Conservation (phyloP, 108 stramenopile species). For the Aurantiochytrium sp. region DNA sequence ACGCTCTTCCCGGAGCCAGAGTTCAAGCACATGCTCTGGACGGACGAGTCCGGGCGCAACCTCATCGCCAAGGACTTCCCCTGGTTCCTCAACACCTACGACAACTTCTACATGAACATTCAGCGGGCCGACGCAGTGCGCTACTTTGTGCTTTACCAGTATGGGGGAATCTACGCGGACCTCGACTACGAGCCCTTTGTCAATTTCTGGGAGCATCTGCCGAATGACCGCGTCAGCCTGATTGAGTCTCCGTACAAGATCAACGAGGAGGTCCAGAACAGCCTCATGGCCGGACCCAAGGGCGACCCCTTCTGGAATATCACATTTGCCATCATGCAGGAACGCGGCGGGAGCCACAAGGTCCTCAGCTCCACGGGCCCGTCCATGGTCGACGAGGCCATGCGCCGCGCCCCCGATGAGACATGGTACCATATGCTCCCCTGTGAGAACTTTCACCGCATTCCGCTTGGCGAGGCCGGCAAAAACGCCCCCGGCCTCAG, state of each 20-base stretch:
- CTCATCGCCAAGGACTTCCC: slow-evolving; percentile 41
- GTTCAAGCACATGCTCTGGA: slow-evolving; percentile 42
- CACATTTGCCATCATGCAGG: not conserved
- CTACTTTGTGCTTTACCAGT: slow-evolving; percentile 47
- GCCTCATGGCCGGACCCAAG: slow-evolving; percentile 25
- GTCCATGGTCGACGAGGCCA: slow-evolving; percentile 27
- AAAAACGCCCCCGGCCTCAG: not conserved
- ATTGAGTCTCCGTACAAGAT: slow-evolving; percentile 15
- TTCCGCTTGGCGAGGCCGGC: not conserved
- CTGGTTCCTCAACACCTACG: slow-evolving; percentile 38
- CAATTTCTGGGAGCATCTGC: slow-evolving; percentile 4
- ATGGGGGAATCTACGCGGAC: slow-evolving; percentile 47
- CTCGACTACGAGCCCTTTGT: slow-evolving; percentile 11
- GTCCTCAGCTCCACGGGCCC: slow-evolving; percentile 14
- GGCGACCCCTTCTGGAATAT: slow-evolving; percentile 17
- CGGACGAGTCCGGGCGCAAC: slow-evolving; percentile 43
- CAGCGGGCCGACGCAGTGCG: slow-evolving; percentile 53
- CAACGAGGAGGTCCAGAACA: slow-evolving; percentile 15
- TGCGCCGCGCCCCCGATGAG: not conserved
- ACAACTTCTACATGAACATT: slow-evolving; percentile 42
- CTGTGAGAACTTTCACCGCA: slow-evolving; percentile 13
- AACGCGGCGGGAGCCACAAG: slow-evolving; percentile 1
- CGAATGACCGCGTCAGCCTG: not conserved
- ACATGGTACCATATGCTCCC: slow-evolving; percentile 1
- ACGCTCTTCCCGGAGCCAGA: not conserved